A percentile compares a stretch with the other conserved stretches of the same genome.
phyloP scores from a whole-genome alignment of 768 basidiomycete species.

The Auricularia sp. region DNA sequence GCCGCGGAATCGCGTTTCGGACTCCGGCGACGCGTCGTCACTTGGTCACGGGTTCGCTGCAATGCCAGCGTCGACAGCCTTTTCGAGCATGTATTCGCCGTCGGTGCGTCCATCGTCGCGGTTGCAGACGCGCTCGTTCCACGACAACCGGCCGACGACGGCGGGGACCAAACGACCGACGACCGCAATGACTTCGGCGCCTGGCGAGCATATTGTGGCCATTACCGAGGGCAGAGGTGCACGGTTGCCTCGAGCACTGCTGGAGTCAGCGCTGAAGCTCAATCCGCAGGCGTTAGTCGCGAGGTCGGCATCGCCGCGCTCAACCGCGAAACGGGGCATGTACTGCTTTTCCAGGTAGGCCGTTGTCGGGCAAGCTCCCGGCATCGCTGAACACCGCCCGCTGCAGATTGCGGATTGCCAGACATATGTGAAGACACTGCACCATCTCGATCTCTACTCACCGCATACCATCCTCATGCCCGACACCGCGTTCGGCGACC shows the following conservation, averaged over 20 bases:
- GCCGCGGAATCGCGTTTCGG: not conserved
- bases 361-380: not conserved
- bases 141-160: not conserved
- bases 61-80: not conserved
- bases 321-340: constrained; percentile 68
- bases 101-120: not conserved
- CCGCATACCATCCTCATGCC: constrained; percentile 70
- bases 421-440: constrained; percentile 81
- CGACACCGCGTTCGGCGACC: constrained; percentile 39
- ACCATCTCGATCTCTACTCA: constrained; percentile 71
- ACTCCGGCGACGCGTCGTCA: not conserved
- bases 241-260: not conserved
- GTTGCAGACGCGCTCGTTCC: not conserved
- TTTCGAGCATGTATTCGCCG: not conserved
- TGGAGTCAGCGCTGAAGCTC: not conserved
- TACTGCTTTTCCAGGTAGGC: constrained; percentile 68
- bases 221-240: constrained; percentile 9
- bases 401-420: constrained; percentile 17
- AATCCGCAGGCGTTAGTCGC: constrained; percentile 42
- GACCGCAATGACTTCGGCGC: not conserved
- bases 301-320: constrained; percentile 85
- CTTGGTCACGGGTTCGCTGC: not conserved
- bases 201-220: constrained; percentile 1
- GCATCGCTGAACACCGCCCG: constrained; percentile 1
- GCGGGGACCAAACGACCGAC: not conserved